Base-by-base conservation (phyloP, 495 filamentous ascomycete species). In the Annulohypoxylon moriforme region DNA sequence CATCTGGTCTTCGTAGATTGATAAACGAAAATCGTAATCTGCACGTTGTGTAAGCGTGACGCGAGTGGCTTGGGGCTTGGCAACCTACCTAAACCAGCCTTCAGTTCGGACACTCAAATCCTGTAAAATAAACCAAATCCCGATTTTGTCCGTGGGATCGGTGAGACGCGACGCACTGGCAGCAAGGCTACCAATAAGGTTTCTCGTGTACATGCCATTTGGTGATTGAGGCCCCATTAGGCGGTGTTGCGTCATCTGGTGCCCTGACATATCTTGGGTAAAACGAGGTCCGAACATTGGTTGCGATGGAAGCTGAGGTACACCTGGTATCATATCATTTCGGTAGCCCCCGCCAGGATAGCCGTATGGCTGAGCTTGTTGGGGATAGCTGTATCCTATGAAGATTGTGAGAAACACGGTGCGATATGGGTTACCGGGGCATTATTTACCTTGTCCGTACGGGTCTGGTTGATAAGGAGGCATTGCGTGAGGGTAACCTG, bases 91-190 rank as follows among this genome's bases (percentile, higher is more conserved):
- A 81, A 98, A 99, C 59, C 81, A 84, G 14, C 96, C 96, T 78
- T 99, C 96, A 7, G 94, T 97, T 50, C 96, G 85, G 25, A 99
- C 94, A 74, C 93, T 97, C 11, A 99, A 82, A 83, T 99, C 96
- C 79, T 98, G 96, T 42, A 98, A 84, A 67, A 99, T 93, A 71
- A 99, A 99, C 96, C 96, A 99, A 50, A 97, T 94, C 9, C 94
- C 94, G 64, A 93, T 90, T 77, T 94, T 92, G 69, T 94, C 91
- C 42, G 92, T 87, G 0, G 90, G 88, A 67, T 99, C 94, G 0
- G 88, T 90, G 58, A 99, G 84, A 52, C 92, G 89, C 78, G 95
- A 96, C 3, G 96, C 96, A 77, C 93, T 97, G 50, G 94, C 94
- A 50, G 92, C 91, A 25, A 97, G 84, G 76, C 93, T 97, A 14